Percentiles rank a stretch among this genome's conserved stretches.
phyloP scores from a whole-genome alignment of 2,329 filamentous ascomycete species.

The Ceratocystis colombiana region DNA sequence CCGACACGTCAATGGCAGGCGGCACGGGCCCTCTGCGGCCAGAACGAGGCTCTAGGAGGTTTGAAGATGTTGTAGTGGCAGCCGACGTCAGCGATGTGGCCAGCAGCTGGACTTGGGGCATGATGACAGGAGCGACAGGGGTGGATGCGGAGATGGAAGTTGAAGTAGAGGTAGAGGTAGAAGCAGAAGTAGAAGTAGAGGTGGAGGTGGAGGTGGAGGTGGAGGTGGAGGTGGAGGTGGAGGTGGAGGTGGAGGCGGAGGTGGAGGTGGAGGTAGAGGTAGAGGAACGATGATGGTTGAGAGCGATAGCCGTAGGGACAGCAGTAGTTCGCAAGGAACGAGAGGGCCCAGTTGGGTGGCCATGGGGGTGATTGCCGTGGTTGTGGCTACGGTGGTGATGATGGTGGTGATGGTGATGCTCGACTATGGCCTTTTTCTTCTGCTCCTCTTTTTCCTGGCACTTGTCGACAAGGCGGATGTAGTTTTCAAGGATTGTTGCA shows the following conservation, averaged over 20 bases:
- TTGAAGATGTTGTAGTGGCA: neutral
- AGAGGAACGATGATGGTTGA: neutral
- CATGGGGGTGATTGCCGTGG: slow-evolving; percentile 34
- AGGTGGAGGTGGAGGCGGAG: no score
- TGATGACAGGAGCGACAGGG: neutral
- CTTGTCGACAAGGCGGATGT: slow-evolving; percentile 91
- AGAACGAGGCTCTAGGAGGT: slow-evolving; percentile 1
- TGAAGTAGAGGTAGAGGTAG: slow-evolving; percentile 2
- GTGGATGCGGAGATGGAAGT: neutral
- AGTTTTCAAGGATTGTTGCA: slow-evolving; percentile 95
- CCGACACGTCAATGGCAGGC: slow-evolving; percentile 39
- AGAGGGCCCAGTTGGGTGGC: slow-evolving; percentile 38
- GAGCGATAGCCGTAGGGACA: neutral
- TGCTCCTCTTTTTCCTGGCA: slow-evolving; percentile 61
- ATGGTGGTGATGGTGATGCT: slow-evolving; percentile 32
- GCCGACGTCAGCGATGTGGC: neutral
- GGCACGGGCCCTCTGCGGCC: slow-evolving; percentile 9
- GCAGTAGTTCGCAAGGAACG: slow-evolving; percentile 29
- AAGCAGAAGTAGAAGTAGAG: neutral
- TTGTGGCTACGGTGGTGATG: slow-evolving; percentile 16
- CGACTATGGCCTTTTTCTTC: slow-evolving; percentile 40
- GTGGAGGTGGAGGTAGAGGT: neutral
- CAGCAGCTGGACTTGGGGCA: neutral
- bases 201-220: neutral
- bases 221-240: neutral